A percentile compares a stretch with the other conserved stretches of the same genome.
phyloP scores from a whole-genome alignment of 768 basidiomycete genomes.

The Macrolepiota albuminosa region DNA sequence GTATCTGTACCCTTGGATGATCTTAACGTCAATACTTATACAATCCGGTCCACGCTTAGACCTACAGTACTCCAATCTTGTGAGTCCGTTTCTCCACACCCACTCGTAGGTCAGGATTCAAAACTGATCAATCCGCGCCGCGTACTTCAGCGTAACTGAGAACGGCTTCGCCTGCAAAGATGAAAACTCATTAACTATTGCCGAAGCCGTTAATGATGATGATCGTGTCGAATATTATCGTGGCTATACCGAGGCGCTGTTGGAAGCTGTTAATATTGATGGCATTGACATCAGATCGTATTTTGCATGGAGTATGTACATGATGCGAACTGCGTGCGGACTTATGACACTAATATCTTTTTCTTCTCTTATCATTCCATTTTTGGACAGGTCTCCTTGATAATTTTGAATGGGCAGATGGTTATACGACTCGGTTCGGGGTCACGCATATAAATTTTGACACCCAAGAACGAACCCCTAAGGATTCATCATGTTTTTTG shows the following conservation, averaged over 20 bases:
- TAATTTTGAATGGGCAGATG: slow-evolving; percentile 73
- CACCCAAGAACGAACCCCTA: slow-evolving; percentile 59
- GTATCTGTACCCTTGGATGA: background rate
- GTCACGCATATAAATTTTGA: slow-evolving; percentile 66
- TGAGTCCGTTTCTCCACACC: slow-evolving; percentile 18
- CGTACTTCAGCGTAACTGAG: slow-evolving; percentile 51
- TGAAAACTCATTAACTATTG: slow-evolving; percentile 41
- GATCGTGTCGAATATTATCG: slow-evolving; percentile 63
- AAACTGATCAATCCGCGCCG: background rate
- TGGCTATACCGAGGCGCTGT: slow-evolving; percentile 47
- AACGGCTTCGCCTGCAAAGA: slow-evolving; percentile 66
- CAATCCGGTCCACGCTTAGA: slow-evolving; percentile 17
- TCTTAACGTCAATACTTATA: background rate
- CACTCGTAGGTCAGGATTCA: too few species aligned
- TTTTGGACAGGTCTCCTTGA: slow-evolving; percentile 48
- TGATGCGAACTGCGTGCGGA: background rate
- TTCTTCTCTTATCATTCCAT: background rate
- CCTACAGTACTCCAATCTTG: slow-evolving; percentile 49
- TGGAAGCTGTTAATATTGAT: slow-evolving; percentile 51
- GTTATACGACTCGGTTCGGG: slow-evolving; percentile 63
- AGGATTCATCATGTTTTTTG: slow-evolving; percentile 53
- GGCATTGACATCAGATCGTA: slow-evolving; percentile 55
- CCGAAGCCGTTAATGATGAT: slow-evolving; percentile 47
- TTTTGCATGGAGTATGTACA: slow-evolving; percentile 59
- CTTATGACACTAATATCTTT: background rate